Evolutionary conservation across 176 grass and related monocot species (phyloP).

Genomic region (Secale cereale): DNA sequence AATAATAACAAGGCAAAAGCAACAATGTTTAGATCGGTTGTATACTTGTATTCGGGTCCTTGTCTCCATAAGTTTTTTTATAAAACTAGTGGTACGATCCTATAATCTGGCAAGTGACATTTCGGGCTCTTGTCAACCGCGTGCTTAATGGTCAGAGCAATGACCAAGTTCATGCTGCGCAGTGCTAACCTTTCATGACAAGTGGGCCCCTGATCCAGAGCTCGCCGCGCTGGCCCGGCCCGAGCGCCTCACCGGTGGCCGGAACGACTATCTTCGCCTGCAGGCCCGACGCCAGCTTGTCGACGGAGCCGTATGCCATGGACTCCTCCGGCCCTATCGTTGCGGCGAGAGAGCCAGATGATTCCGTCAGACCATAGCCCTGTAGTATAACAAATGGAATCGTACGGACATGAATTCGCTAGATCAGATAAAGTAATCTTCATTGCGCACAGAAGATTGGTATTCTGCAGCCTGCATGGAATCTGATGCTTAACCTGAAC

Average conservation of each 20-base stretch:
- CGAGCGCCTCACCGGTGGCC: conserved; percentile 53
- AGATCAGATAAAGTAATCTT: too few species aligned
- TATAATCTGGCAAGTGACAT: neutral
- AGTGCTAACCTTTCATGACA: conserved; percentile 57
- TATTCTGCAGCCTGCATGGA: neutral
- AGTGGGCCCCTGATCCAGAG: conserved; percentile 64
- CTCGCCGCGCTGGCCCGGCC: conserved; percentile 59
- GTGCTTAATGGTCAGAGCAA: neutral
- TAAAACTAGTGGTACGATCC: neutral
- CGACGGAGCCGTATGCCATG: conserved; percentile 54
- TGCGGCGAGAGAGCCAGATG: conserved; percentile 28
- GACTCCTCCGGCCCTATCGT: conserved; percentile 55
- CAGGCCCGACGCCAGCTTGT: conserved; percentile 45
- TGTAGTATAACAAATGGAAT: conserved; percentile 7
- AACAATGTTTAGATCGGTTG: neutral
- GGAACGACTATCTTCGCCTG: conserved; percentile 82
- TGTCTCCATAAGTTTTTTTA: neutral
- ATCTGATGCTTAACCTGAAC: conserved; percentile 50
- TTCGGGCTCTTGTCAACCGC: neutral
- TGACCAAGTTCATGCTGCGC: neutral
- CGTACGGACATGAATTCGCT: neutral
- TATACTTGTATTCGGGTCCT: neutral
- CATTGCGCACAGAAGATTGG: too few species aligned
- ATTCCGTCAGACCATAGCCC: conserved; percentile 80
- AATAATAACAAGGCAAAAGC: too few species aligned